phyloP scores from a whole-genome alignment of 208 protist species.

The Trypanosoma melophagium region DNA sequence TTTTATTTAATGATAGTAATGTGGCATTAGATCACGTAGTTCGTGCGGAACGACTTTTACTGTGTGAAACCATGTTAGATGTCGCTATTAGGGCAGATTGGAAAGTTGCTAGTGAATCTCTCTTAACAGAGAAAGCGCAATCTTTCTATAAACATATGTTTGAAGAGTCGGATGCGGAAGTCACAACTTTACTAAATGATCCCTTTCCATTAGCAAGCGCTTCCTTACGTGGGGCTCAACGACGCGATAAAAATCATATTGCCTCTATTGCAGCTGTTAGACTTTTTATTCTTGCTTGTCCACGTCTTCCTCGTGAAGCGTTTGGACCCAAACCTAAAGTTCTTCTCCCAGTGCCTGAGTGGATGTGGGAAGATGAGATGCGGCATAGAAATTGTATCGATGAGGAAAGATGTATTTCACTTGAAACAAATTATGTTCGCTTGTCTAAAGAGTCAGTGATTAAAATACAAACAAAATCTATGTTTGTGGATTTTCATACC shows the following conservation, averaged over 20 bases:
- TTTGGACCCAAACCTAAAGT: slow-evolving; percentile 76
- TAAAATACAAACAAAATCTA: slow-evolving; percentile 45
- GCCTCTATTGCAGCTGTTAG: slow-evolving; percentile 78
- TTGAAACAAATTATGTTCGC: slow-evolving; percentile 54
- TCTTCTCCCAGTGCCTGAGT: slow-evolving; percentile 83
- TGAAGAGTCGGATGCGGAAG: slow-evolving; percentile 46
- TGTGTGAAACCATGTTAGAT: slow-evolving; percentile 72
- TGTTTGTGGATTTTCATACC: slow-evolving; percentile 58
- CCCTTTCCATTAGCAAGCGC: slow-evolving; percentile 64
- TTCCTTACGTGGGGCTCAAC: slow-evolving; percentile 47
- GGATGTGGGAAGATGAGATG: slow-evolving; percentile 89
- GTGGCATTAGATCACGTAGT: slow-evolving; percentile 56
- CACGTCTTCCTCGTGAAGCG: slow-evolving; percentile 60
- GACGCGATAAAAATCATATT: slow-evolving; percentile 83
- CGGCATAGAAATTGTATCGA: slow-evolving; percentile 63
- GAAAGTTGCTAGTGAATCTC: slow-evolving; percentile 38
- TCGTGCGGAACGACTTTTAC: slow-evolving; percentile 61
- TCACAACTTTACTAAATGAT: slow-evolving; percentile 68
- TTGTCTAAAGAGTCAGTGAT: slow-evolving; percentile 39
- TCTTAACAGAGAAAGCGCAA: slow-evolving; percentile 55
- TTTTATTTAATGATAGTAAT: slow-evolving; percentile 62
- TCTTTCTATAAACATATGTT: slow-evolving; percentile 71
- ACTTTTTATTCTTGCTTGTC: slow-evolving; percentile 72
- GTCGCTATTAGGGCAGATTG: slow-evolving; percentile 42
- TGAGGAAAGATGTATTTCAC: slow-evolving; percentile 70